Percentiles rank a stretch among this genome's conserved stretches.
Conservation (phyloP, 1,284 basidiomycete genomes). For the Apiotrichum sp. region DNA sequence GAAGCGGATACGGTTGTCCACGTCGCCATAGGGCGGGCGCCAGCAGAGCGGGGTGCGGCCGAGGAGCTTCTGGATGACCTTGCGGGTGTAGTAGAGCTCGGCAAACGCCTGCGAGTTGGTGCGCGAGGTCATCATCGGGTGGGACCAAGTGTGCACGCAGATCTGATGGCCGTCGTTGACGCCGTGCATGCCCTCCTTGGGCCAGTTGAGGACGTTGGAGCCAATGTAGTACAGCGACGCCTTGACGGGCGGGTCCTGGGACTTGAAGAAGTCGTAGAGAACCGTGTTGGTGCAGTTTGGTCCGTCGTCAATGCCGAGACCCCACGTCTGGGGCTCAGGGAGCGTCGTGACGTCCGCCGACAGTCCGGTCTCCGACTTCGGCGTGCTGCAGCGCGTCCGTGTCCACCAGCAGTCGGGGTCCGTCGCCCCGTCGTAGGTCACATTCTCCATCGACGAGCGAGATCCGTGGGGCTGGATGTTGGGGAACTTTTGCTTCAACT, state of each 20-base stretch:
- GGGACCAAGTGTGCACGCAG: conserved; percentile 50
- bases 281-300: conserved; percentile 51
- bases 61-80: conserved; percentile 51
- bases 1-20: conserved; percentile 53
- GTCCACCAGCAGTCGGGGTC: conserved; percentile 45
- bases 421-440: conserved; percentile 21
- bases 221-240: conserved; percentile 52
- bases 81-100: conserved; percentile 53
- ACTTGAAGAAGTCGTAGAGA: conserved; percentile 51
- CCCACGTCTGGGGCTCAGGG: conserved; percentile 53
- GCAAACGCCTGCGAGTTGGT: conserved; percentile 52
- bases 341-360: conserved; percentile 43
- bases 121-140: conserved; percentile 51
- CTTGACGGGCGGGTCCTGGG: conserved; percentile 47
- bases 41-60: conserved; percentile 51
- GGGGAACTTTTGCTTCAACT: conserved; percentile 26
- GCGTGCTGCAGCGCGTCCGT: conserved; percentile 38
- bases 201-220: conserved; percentile 54
- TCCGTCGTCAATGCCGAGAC: conserved; percentile 52
- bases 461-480: conserved; percentile 37
- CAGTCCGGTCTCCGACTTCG: conserved; percentile 30
- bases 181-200: conserved; percentile 51
- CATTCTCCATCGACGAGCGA: conserved; percentile 27
- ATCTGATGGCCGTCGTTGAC: conserved; percentile 48
- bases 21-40: conserved; percentile 50